Base-by-base conservation (phyloP, 441 rosid genomes). In the Populus tomentosa region DNA sequence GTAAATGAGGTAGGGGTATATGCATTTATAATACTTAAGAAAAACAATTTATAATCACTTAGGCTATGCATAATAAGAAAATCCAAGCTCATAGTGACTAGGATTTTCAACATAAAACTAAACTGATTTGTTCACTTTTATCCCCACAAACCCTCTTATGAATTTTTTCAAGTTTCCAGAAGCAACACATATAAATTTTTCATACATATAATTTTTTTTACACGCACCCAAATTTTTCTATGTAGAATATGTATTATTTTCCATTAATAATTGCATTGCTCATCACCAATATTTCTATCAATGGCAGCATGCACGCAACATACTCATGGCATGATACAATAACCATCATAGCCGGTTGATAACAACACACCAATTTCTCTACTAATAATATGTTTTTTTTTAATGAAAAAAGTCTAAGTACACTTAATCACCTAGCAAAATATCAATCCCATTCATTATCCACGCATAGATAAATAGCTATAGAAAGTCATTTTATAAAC, bases 141-240 rank as follows among this genome's bases (percentile, higher is more conserved):
- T 0, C 7, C 0, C 0, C 0, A 14, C 7, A 14, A 2, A 5
- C 0, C 0, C 0, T 46, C 0, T 0, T 1, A 46, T 14, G 0
- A 46, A 4, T 46, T 0, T 1, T 14, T 46, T 4, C 1, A 6
- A 46, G 2, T 46, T 14, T 4, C 0, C 0, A 4, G 6, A 0
- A 14, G 0, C 0, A 13, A 3, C 0, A 0, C 0, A 1, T 6
- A 13, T 0, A 38, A 4, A 8, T 0, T 8, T 38, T 38, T 38
- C 0, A 38, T 38, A 0, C 11, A 36, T 0, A 38, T 1, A 8
- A 36, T 1, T 36, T 1, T 42, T 13, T 46, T 46, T 4, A 46
- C 0, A 0, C 56, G 4, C 2, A 14, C 0, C 0, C 0, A 14
- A 46, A 1, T 46, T 46, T 46, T 46, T 5, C 0, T 46, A 0